Evolutionary conservation across 495 filamentous ascomycete species (phyloP), one percentile per base, ranked within the genome.

Genomic region (Cercophora sp.): DNA sequence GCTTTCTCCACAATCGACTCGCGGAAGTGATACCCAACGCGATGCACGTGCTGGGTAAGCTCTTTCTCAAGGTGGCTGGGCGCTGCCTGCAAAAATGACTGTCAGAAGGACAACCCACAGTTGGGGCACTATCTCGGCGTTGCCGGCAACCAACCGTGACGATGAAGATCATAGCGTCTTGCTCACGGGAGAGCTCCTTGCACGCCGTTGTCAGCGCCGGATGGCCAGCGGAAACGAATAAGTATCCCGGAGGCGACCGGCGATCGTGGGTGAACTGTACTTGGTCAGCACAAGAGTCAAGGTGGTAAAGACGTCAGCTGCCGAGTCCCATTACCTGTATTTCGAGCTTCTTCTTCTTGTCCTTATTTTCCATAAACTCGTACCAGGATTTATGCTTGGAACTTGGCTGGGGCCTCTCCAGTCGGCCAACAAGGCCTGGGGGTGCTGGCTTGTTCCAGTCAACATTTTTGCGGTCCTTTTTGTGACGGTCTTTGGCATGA

Each of bases 211-310:
- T 91, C 42, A 96, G 68, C 34, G 79, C 76, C 0, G 88, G 88
- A 61, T 88, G 83, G 19, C 91, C 91, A 46, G 84, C 79, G n/a
- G 88, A 85, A 48, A 96, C 83, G 62, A 91, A 94, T 22, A 83
- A 85, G 57, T 88, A 95, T 5, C 88, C 89, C n/a, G 75, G 78
- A 2, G 89, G 89, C 22, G 89, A 76, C 6, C 70, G 55, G 20
- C 54, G 50, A 11, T 61, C 58, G 41, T 71, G 67, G 20, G 74
- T 76, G 27, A 72, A 67, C 79, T 80, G 51, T 19, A 37, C 20
- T 11, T 34, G 10, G 60, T 74, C 46, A 73, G 65, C 56, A 31
- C 24, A 22, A 36, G 23, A 26, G 32, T 13, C 5, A 8, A 26
- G 19, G 32, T 22, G 11, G 4, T 36, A n/a, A 15, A 39, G 13